Base-by-base conservation (phyloP, 768 basidiomycete species). In the Suillus hirtellus region DNA sequence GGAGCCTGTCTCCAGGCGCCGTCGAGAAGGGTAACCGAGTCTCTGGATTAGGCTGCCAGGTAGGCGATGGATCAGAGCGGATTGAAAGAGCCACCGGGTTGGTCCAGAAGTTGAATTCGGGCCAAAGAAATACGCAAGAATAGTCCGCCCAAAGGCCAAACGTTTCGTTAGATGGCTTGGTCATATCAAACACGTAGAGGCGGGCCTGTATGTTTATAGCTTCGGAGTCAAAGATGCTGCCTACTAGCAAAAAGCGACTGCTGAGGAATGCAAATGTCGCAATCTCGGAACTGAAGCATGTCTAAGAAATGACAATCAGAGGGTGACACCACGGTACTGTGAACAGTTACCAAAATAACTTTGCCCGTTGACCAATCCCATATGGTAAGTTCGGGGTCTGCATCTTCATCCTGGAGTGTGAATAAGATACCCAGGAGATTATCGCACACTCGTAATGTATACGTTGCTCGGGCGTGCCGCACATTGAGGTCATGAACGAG, bases 291-390 rank as follows among this genome's bases (percentile, higher is more conserved):
- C 76, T 71, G 44, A 67, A 68, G 3, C 81, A 65, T 46, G 62
- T 61, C 73, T 74, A 56, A 37, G 31, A 49, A 24, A 61, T 37
- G 34, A 40, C 44, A 6, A 27, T 34, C 37, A 6, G 24, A 65
- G 37, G 69, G 52, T 59, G 55, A 46, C 19, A 10, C 40, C 52
- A 53, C 3, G 35, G 52, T 35, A 27, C 40, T 10, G 31, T 11
- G 11, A 42, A 42, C 6, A 17, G 35, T 77, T 67, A 90, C 88
- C 65, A 82, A 63, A 66, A 85, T 70, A 8, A 77, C 69, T 11
- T 71, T 67, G 7, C 86, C 86, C 4, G 82, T 85, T 69, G 83
- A 84, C 89, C 89, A 90, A 61, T 90, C 81, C 88, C 87, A 90
- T 24, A 88, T 74, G 27, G 82, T 73, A 14, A 89, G 70, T 66